Percentiles rank a stretch among this genome's conserved stretches.
Conservation (phyloP, 2,329 filamentous ascomycete genomes). For the Penicillium palitans region DNA sequence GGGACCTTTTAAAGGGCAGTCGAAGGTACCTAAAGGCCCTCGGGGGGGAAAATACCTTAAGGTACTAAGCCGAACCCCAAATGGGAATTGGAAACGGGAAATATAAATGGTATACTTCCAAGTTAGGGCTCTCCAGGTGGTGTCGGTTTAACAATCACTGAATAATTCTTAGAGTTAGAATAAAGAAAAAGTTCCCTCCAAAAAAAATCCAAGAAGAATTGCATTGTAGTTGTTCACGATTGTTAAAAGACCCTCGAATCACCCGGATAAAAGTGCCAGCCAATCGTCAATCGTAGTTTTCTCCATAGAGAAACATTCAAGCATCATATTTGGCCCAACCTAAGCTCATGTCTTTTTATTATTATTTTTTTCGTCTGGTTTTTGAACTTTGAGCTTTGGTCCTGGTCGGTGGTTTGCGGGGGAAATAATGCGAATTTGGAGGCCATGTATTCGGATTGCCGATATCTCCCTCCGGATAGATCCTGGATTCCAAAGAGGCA, state of each 20-base stretch:
- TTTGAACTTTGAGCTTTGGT: too few species aligned
- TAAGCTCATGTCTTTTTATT: too few species aligned
- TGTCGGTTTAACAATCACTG: neutral
- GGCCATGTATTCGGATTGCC: neutral
- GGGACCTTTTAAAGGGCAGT: neutral
- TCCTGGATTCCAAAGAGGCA: neutral
- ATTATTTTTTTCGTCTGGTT: neutral
- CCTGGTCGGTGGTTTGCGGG: neutral
- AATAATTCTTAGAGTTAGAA: neutral
- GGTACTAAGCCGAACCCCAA: neutral
- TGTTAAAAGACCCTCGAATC: neutral
- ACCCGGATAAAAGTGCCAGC: constrained; percentile 16
- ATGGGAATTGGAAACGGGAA: neutral
- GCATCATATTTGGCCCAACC: neutral
- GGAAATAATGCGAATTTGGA: neutral
- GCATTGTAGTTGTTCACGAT: neutral
- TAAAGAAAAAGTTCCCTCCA: neutral
- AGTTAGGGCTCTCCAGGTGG: neutral
- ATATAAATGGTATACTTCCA: too few species aligned
- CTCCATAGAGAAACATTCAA: neutral
- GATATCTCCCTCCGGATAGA: neutral
- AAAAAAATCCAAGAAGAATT: neutral
- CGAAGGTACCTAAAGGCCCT: neutral
- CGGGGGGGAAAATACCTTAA: neutral
- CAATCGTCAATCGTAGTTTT: constrained; percentile 10